A percentile compares a stretch with the other conserved stretches of the same genome.
Conservation (phyloP, 805 yeast genomes). For the Starmerella vitae region DNA sequence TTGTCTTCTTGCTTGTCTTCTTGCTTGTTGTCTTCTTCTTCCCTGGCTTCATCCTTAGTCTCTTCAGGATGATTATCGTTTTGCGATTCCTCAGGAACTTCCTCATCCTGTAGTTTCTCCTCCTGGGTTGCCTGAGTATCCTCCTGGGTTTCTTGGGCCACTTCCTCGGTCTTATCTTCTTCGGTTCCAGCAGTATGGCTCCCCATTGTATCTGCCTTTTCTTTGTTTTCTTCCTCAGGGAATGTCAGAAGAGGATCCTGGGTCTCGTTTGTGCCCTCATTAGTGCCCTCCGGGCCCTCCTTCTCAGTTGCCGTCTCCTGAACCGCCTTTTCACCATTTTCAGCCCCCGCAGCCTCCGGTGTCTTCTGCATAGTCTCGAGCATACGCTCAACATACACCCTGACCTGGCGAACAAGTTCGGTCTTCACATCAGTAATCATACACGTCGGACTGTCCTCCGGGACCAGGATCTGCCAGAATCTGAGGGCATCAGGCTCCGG, state of each 20-base stretch:
- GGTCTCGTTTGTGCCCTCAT: no score
- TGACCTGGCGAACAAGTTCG: constrained; percentile 8
- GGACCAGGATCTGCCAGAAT: constrained; percentile 5
- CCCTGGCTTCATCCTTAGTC: not conserved
- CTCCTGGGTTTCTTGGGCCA: not conserved
- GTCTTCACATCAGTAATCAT: constrained; percentile 5
- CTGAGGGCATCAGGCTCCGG: not conserved
- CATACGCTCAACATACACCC: constrained; percentile 8
- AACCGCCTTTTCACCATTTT: constrained; percentile 1
- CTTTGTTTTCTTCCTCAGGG: no score
- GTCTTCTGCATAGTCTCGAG: not conserved
- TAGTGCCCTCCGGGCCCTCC: not conserved
- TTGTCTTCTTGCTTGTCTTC: not conserved
- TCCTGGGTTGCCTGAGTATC: no score
- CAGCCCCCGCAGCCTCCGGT: not conserved
- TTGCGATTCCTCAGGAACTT: not conserved
- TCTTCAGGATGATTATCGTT: not conserved
- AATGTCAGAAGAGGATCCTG: no score
- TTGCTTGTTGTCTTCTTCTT: not conserved
- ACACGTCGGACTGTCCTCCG: not conserved
- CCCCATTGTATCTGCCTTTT: no score
- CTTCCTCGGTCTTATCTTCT: not conserved
- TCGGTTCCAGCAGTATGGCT: no score
- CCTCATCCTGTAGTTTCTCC: not conserved
- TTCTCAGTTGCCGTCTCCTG: not conserved